These are phyloP conservation scores for Pseudogymnoascus sp. DNA, from an alignment of 2,329 filamentous ascomycete genomes.

Conservation along the genomic window DNA sequence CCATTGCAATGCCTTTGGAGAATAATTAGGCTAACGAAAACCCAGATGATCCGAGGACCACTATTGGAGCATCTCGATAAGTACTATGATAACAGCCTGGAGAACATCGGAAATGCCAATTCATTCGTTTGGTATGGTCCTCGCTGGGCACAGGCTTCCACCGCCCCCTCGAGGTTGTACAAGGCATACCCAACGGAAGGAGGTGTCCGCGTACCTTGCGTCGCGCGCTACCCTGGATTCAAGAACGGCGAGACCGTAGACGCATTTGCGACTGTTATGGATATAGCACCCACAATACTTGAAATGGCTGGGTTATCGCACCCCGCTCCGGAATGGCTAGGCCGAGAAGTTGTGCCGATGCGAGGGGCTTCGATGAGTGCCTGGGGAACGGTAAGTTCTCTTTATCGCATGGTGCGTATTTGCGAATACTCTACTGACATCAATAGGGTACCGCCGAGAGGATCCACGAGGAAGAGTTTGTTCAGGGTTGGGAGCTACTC, in stretches of 20 bases:
- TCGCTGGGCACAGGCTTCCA: slow-evolving; percentile 28
- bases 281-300: slow-evolving; percentile 33
- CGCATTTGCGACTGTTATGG: slow-evolving; percentile 33
- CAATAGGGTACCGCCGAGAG: slow-evolving; percentile 23
- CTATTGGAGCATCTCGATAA: background rate
- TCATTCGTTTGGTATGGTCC: slow-evolving; percentile 43
- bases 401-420: background rate
- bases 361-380: slow-evolving; percentile 39
- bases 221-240: slow-evolving; percentile 26
- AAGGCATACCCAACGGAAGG: slow-evolving; percentile 35
- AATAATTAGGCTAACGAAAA: background rate
- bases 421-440: slow-evolving; percentile 14
- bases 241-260: slow-evolving; percentile 21
- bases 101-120: slow-evolving; percentile 38
- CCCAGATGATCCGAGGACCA: slow-evolving; percentile 25
- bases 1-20: slow-evolving; percentile 9
- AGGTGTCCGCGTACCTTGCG: slow-evolving; percentile 30
- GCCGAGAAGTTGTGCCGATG: slow-evolving; percentile 42
- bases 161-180: slow-evolving; percentile 35
- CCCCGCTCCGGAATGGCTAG: slow-evolving; percentile 33
- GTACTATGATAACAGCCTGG: slow-evolving; percentile 39
- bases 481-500: slow-evolving; percentile 49
- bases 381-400: slow-evolving; percentile 24
- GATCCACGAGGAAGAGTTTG: slow-evolving; percentile 42
- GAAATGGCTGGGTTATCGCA: slow-evolving; percentile 33